phyloP scores from a whole-genome alignment of 805 yeast genomes.

The Saccharomycodes ludwigii region DNA sequence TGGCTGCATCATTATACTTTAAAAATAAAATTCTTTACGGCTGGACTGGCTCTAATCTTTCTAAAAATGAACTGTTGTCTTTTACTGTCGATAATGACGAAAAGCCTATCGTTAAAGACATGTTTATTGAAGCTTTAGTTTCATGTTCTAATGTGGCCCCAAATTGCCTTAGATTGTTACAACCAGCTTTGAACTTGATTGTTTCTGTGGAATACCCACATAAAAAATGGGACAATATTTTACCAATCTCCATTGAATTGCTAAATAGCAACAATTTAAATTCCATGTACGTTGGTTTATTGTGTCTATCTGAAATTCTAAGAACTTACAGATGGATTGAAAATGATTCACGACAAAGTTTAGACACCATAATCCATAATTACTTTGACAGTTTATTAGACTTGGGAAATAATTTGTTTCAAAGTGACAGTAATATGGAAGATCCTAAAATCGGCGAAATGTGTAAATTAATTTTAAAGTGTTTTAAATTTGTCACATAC shows the following conservation, averaged over 20 bases:
- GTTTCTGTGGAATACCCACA: constrained; percentile 37
- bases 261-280: constrained; percentile 32
- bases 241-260: constrained; percentile 33
- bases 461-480: constrained; percentile 59
- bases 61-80: constrained; percentile 19
- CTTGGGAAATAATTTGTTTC: constrained; percentile 45
- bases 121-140: constrained; percentile 54
- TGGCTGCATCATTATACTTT: constrained; percentile 72
- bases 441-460: constrained; percentile 49
- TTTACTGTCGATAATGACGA: constrained; percentile 50
- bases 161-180: constrained; percentile 29
- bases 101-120: constrained; percentile 57
- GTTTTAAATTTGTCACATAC: constrained; percentile 65
- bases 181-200: constrained; percentile 40
- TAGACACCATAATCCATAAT: constrained; percentile 42
- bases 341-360: constrained; percentile 38
- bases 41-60: constrained; percentile 35
- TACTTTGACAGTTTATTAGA: constrained; percentile 55
- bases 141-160: constrained; percentile 29
- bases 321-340: constrained; percentile 61
- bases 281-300: constrained; percentile 49
- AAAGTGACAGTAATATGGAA: constrained; percentile 23
- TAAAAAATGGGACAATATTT: constrained; percentile 40
- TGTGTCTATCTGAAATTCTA: constrained; percentile 58
- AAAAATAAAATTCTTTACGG: constrained; percentile 58